Conservation (phyloP, 2,329 filamentous ascomycete species). For the Penicillium sumatraense region DNA sequence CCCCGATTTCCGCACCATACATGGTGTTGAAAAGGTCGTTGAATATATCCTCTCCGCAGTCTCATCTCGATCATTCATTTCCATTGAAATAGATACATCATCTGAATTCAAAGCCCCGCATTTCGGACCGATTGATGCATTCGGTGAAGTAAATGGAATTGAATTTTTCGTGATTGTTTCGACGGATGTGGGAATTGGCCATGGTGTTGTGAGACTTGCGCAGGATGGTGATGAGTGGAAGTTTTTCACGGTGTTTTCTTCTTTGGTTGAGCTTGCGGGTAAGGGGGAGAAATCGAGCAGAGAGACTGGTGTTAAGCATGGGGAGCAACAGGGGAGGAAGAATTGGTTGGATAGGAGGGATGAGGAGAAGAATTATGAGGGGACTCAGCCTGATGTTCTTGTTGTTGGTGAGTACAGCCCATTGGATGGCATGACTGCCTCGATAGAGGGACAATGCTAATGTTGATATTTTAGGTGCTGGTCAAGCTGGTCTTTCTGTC, state of each 20-base stretch:
- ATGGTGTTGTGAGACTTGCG: constrained; percentile 60
- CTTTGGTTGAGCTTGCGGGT: constrained; percentile 53
- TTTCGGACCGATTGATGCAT: constrained; percentile 53
- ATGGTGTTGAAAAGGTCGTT: constrained; percentile 49
- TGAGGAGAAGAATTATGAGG: constrained; percentile 55
- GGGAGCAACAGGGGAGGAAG: constrained; percentile 54
- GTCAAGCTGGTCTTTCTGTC: constrained; percentile 63
- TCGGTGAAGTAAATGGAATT: constrained; percentile 57
- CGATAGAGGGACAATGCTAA: too few species aligned
- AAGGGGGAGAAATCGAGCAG: constrained; percentile 58
- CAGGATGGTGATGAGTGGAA: constrained; percentile 58
- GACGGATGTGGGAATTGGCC: constrained; percentile 59
- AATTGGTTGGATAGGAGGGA: constrained; percentile 65
- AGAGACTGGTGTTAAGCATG: constrained; percentile 64
- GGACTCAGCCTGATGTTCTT: constrained; percentile 61
- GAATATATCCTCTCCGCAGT: constrained; percentile 23
- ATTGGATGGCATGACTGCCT: too few species aligned
- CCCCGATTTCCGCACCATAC: constrained; percentile 61
- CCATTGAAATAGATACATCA: constrained; percentile 56
- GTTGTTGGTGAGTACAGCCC: constrained; percentile 66
- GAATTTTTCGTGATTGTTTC: constrained; percentile 61
- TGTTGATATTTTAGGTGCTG: constrained; percentile 56
- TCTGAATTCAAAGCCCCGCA: constrained; percentile 51
- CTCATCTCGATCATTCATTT: too few species aligned
- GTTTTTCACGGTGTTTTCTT: constrained; percentile 67